A percentile compares a stretch with the other conserved stretches of the same genome.
These are phyloP conservation scores for Penstemon eatonii DNA, from an alignment of 257 asterid species.

Conservation along the genomic window DNA sequence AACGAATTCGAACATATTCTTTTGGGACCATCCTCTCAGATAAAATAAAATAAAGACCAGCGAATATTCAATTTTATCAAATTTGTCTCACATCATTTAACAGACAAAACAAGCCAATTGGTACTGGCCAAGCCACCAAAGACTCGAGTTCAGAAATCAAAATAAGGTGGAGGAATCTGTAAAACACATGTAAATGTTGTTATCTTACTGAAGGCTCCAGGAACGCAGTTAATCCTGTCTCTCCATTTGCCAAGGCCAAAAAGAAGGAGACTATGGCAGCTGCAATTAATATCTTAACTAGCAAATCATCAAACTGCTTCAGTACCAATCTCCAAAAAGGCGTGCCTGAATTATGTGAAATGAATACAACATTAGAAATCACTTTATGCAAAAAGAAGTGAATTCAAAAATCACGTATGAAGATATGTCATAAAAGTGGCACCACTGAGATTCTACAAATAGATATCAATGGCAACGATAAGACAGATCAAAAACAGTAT, in stretches of 20 bases:
- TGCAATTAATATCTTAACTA: slow-evolving; percentile 91
- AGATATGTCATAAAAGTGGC: neutral
- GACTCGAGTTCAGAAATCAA: neutral
- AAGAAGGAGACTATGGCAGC: slow-evolving; percentile 88
- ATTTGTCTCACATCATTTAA: slow-evolving; percentile 15
- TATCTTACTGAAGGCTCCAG: slow-evolving; percentile 92
- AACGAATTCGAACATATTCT: neutral
- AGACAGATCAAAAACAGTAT: neutral
- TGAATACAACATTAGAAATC: slow-evolving; percentile 22
- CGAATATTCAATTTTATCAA: neutral
- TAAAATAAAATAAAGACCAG: slow-evolving; percentile 3
- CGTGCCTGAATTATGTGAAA: slow-evolving; percentile 57
- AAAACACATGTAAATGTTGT: slow-evolving; percentile 2
- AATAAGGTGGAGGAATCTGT: neutral
- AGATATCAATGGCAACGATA: neutral
- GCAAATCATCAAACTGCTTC: slow-evolving; percentile 97
- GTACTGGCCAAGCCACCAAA: slow-evolving; percentile 12
- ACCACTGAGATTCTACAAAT: slow-evolving; percentile 20
- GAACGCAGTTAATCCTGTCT: slow-evolving; percentile 92
- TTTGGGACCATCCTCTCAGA: too few relatives aligned
- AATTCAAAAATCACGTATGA: neutral
- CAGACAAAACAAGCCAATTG: neutral
- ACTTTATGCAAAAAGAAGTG: neutral
- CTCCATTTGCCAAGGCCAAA: slow-evolving; percentile 93
- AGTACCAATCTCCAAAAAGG: slow-evolving; percentile 94